Conservation (phyloP, 225 moss, liverwort and hornwort genomes). For the Neckera pumila region DNA sequence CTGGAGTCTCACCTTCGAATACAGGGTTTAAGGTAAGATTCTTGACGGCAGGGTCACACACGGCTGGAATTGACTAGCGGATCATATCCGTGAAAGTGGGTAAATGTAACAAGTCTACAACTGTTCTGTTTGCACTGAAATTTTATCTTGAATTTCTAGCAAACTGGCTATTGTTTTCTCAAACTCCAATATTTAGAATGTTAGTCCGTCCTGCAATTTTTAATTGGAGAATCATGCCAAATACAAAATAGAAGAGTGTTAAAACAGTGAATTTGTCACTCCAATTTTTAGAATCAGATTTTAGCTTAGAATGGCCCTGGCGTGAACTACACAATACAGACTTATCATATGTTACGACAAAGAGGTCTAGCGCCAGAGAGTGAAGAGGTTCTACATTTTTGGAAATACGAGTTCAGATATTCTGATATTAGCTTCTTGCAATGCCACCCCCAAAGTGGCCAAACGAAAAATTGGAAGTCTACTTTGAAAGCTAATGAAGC, state of each 20-base stretch:
- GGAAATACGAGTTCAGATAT: neutral
- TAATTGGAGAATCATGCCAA: neutral
- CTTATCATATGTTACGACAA: neutral
- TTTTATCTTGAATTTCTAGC: neutral
- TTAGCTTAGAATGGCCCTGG: neutral
- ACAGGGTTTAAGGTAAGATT: slow-evolving; percentile 54
- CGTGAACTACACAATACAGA: neutral
- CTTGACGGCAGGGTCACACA: neutral
- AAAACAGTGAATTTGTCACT: neutral
- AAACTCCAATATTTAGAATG: neutral
- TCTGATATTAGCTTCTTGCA: neutral
- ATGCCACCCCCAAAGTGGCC: neutral
- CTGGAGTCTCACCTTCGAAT: slow-evolving; percentile 63
- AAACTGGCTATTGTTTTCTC: neutral
- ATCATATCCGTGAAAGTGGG: neutral
- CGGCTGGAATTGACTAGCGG: neutral
- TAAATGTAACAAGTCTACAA: neutral
- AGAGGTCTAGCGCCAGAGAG: neutral
- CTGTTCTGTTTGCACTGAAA: neutral
- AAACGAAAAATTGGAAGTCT: neutral
- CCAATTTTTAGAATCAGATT: neutral
- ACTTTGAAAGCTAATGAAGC: neutral
- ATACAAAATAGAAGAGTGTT: neutral
- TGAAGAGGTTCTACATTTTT: neutral
- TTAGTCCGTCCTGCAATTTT: neutral